These are phyloP conservation scores for Kuraishia borneana DNA, from an alignment of 805 yeast species.

Conservation along the genomic window DNA sequence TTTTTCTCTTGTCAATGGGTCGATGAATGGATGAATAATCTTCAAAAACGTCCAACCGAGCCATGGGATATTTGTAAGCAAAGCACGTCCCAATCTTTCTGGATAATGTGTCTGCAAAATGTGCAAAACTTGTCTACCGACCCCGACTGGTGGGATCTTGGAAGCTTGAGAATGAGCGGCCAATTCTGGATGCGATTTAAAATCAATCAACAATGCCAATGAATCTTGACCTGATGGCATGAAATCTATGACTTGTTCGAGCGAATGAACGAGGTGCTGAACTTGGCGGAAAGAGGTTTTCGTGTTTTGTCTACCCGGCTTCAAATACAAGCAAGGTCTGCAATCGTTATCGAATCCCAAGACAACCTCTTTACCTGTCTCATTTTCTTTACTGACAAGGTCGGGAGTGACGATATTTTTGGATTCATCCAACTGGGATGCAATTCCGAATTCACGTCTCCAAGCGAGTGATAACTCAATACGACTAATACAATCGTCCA, in stretches of 20 bases:
- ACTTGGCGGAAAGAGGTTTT: conserved; percentile 84
- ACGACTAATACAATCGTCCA: conserved; percentile 59
- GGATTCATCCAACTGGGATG: conserved; percentile 29
- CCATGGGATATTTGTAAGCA: conserved; percentile 88
- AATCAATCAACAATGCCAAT: conserved; percentile 82
- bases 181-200: conserved; percentile 41
- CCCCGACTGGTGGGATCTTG: conserved; percentile 80
- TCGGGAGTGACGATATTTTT: conserved; percentile 43
- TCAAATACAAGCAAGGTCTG: conserved; percentile 86
- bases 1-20: conserved; percentile 90
- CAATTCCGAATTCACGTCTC: conserved; percentile 88
- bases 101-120: conserved; percentile 97
- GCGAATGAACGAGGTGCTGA: conserved; percentile 88
- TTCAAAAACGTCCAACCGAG: conserved; percentile 87
- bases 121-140: conserved; percentile 85
- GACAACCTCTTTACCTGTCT: conserved; percentile 86
- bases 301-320: conserved; percentile 95
- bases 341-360: conserved; percentile 84
- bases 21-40: conserved; percentile 90
- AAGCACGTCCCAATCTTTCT: conserved; percentile 88
- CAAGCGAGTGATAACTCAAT: conserved; percentile 73
- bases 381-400: conserved; percentile 55
- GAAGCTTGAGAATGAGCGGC: conserved; percentile 39
- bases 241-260: conserved; percentile 84
- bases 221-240: conserved; percentile 98